Percentiles rank a stretch among this genome's conserved stretches.
phyloP scores from a whole-genome alignment of 805 yeast genomes.

The Blastobotrys muscicola region DNA sequence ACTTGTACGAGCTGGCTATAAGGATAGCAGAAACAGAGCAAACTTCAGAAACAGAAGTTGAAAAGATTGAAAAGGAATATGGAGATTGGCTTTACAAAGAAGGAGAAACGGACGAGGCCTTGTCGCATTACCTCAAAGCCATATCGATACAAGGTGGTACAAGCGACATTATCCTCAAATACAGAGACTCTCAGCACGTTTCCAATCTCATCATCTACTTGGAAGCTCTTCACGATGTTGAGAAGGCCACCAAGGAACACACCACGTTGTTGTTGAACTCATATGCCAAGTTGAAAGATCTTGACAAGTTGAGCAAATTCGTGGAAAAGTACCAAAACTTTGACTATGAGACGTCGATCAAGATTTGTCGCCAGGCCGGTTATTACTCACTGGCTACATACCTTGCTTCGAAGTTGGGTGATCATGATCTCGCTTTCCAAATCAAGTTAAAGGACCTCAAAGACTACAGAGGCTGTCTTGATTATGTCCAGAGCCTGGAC shows the following conservation, averaged over 20 bases:
- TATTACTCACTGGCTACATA: slow-evolving; percentile 57
- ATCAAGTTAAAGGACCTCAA: slow-evolving; percentile 59
- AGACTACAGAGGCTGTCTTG: slow-evolving; percentile 50
- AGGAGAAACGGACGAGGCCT: slow-evolving; percentile 59
- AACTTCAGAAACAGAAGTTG: slow-evolving; percentile 23
- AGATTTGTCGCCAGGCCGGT: slow-evolving; percentile 63
- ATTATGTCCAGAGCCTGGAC: slow-evolving; percentile 55
- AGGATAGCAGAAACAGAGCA: slow-evolving; percentile 43
- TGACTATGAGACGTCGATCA: slow-evolving; percentile 59
- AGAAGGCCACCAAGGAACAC: slow-evolving; percentile 65
- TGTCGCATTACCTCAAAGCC: slow-evolving; percentile 60
- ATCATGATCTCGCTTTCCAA: slow-evolving; percentile 66
- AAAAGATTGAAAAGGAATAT: slow-evolving; percentile 43
- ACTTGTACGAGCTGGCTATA: slow-evolving; percentile 64
- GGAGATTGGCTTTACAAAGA: slow-evolving; percentile 66
- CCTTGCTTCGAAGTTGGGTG: slow-evolving; percentile 61
- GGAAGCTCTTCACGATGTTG: slow-evolving; percentile 45
- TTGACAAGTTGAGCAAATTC: slow-evolving; percentile 47
- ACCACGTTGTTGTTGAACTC: slow-evolving; percentile 70
- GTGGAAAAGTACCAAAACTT: slow-evolving; percentile 38
- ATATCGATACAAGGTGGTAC: slow-evolving; percentile 44
- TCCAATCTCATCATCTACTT: slow-evolving; percentile 53
- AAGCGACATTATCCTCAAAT: slow-evolving; percentile 69
- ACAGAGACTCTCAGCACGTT: slow-evolving; percentile 68
- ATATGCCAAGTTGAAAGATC: slow-evolving; percentile 63